Evolutionary conservation across 352 stramenopile species (phyloP).

Genomic region (Globisporangium uncinulatum): DNA sequence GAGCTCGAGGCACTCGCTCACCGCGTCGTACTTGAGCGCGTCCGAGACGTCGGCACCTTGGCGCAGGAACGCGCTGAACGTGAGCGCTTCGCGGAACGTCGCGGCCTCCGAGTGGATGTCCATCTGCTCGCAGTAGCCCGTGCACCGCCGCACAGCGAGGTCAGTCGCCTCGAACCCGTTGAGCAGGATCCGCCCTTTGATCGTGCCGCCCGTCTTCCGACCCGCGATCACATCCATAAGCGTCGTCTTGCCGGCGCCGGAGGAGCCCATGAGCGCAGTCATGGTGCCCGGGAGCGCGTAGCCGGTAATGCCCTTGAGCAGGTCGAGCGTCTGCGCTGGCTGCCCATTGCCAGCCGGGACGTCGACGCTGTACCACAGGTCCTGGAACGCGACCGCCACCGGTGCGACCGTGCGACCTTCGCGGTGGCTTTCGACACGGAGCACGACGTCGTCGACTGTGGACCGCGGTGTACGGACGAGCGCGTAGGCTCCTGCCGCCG

Average conservation of each 20-base stretch:
- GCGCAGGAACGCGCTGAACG: conserved; percentile 89
- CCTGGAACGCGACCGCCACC: conserved; percentile 47
- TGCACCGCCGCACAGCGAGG: conserved; percentile 47
- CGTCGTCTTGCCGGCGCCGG: conserved; percentile 90
- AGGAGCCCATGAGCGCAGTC: conserved; percentile 67
- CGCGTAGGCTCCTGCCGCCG: conserved; percentile 13
- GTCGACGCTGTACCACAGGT: conserved; percentile 55
- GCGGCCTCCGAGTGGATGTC: conserved; percentile 87
- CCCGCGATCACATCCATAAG: conserved; percentile 94
- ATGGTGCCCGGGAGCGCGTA: conserved; percentile 49
- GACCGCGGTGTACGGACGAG: conserved; percentile 20
- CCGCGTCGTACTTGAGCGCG: conserved; percentile 41
- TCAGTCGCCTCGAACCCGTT: conserved; percentile 51
- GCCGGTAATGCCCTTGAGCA: conserved; percentile 58
- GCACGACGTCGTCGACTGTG: conserved; percentile 13
- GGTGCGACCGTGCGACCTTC: conserved; percentile 22
- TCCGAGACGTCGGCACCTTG: conserved; percentile 31
- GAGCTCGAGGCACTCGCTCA: conserved; percentile 51
- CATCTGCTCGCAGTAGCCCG: conserved; percentile 83
- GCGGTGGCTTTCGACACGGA: conserved; percentile 19
- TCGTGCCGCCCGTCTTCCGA: conserved; percentile 78
- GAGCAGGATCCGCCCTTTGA: conserved; percentile 60
- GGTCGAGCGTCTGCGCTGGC: conserved; percentile 24
- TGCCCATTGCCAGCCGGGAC: conserved; percentile 28
- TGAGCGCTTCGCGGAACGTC: conserved; percentile 91